A percentile compares a stretch with the other conserved stretches of the same genome.
Conservation (phyloP, 106 monocot genomes). For the Agapanthus africanus region DNA sequence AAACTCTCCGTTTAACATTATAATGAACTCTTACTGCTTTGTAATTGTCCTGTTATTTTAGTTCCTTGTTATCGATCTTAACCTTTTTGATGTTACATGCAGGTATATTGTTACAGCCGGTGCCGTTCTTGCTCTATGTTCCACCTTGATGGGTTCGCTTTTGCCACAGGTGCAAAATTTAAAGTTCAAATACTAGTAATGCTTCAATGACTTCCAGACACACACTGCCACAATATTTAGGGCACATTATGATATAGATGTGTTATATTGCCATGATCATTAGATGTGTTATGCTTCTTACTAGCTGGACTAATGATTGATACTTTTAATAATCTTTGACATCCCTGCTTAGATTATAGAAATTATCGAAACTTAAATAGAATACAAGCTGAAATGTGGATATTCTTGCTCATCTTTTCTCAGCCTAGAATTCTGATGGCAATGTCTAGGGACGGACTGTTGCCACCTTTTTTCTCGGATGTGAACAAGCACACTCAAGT, state of each 20-base stretch:
- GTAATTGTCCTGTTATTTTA: background rate
- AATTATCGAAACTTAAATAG: no score
- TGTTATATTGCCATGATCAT: no score
- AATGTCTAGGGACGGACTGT: slow-evolving; percentile 93
- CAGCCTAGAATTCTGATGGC: slow-evolving; percentile 99
- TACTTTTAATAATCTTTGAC: no score
- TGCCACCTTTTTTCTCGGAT: slow-evolving; percentile 83
- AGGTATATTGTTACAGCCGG: slow-evolving; percentile 85
- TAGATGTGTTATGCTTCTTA: no score
- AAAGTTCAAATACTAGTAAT: background rate
- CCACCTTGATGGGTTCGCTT: slow-evolving; percentile 92
- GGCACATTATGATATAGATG: no score
- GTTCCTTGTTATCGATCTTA: background rate
- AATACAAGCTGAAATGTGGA: no score
- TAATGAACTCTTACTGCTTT: background rate
- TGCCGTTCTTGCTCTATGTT: slow-evolving; percentile 88
- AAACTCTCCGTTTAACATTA: background rate
- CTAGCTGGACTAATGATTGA: no score
- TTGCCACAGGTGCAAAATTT: slow-evolving; percentile 76
- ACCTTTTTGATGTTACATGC: slow-evolving; percentile 4
- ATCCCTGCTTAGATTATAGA: no score
- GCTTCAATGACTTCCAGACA: background rate
- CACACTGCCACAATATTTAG: no score
- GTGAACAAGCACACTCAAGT: slow-evolving; percentile 74
- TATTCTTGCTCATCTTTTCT: no score